Evolutionary conservation across 305 asterid species (phyloP).

Genomic region (Andrographis paniculata): DNA sequence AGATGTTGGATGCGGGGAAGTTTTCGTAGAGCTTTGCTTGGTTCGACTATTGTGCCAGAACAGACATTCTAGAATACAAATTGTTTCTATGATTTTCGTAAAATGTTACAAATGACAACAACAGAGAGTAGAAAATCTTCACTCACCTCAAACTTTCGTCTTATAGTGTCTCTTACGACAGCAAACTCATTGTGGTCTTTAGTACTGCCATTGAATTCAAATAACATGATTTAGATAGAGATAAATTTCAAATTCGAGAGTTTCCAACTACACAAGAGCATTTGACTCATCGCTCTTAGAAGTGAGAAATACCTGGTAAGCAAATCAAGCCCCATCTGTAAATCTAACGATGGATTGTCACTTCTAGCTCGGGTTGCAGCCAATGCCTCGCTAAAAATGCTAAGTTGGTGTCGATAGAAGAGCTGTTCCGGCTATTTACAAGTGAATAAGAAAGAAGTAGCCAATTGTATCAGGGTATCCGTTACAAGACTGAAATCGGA

Average conservation of each 20-base stretch:
- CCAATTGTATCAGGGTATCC: constrained; percentile 4
- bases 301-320: constrained; percentile 60
- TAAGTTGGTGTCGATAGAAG: constrained; percentile 63
- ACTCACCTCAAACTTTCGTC: constrained; percentile 69
- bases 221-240: not conserved
- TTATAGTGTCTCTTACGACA: constrained; percentile 77
- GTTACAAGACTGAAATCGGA: not conserved
- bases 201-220: constrained; percentile 35
- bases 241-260: no score
- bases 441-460: constrained; percentile 8
- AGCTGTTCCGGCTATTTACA: constrained; percentile 77
- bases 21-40: constrained; percentile 75
- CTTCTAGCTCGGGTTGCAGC: constrained; percentile 98
- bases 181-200: constrained; percentile 90
- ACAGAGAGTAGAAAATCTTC: constrained; percentile 10
- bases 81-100: not conserved
- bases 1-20: constrained; percentile 91
- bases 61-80: constrained; percentile 48
- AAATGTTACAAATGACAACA: constrained; percentile 4
- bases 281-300: constrained; percentile 7
- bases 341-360: constrained; percentile 57
- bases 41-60: constrained; percentile 51
- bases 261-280: no score
- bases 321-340: constrained; percentile 75
- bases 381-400: constrained; percentile 79